Base-by-base conservation (phyloP, 345 rosid genomes). In the Geranium rotundifolium region DNA sequence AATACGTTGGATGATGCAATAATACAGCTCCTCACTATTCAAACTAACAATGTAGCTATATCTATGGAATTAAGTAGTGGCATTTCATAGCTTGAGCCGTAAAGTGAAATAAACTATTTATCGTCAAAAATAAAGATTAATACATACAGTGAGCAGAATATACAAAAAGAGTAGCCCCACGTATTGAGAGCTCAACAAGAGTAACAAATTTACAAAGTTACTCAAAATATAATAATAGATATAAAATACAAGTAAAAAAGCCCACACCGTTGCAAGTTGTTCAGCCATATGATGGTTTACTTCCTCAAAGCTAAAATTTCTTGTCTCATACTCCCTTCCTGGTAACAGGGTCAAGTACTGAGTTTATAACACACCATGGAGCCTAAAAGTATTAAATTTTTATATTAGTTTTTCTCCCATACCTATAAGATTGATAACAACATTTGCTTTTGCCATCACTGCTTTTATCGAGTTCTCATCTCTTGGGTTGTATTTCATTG, bases 391-490 rank as follows among this genome's bases (percentile, higher is more conserved):
- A 58, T 19, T n/a, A n/a, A 50, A 61, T 20, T 17, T 61, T 10
- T 30, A 65, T 50, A 66, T 50, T 46, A 31, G 19, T 16, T 37
- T 20, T 31, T 19, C 0, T 3, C 31, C 49, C 20, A 12, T 82
- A 90, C 99, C 99, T 34, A 95, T 85, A 52, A 95, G 97, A 80
- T 90, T 95, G 77, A 95, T 85, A 54, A 95, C 95, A 29, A 90
- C 93, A 72, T 95, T 95, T 65, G 99, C 99, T 82, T 95, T 95
- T 34, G 99, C 97, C 97, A 95, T 88, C 58, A 84, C 96, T 71
- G 99, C 96, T 80, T 95, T 95, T 66, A 95, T 79, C 9, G 97
- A 90, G 72, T 71, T 71, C 74, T 95, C 99, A 73, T 95, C 96
- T 69, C 96, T 84, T 58, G 95, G 95, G 75, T 90, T 76, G 57